Evolutionary conservation across 1,139 yeast species (phyloP), one percentile per base, ranked within the genome.

Genomic region (Kurtzmaniella quercitrusa): DNA sequence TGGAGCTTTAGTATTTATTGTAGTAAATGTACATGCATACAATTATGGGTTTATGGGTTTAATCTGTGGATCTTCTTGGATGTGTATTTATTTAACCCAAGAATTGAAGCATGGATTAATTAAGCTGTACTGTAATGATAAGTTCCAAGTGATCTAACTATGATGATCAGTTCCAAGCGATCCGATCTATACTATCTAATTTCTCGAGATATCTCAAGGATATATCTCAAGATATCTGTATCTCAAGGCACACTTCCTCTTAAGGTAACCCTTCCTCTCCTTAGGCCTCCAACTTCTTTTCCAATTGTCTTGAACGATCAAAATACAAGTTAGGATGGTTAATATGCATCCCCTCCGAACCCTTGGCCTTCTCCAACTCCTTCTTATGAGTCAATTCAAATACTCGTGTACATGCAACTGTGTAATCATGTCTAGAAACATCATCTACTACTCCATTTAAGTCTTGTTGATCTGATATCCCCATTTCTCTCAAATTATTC

Each of bases 241-340:
- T n/a, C n/a, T n/a, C n/a, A n/a, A n/a, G n/a, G n/a, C n/a, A n/a
- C n/a, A n/a, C n/a, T n/a, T n/a, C n/a, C n/a, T n/a, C n/a, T n/a
- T n/a, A n/a, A n/a, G n/a, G n/a, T n/a, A 11, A 27, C 33, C 15
- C 15, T 10, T 21, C 23, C 23, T 21, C 23, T 21, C 23, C 7
- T 37, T 38, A 38, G 21, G 34, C 34, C 17, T n/a, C 16, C 25
- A 16, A 31, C n/a, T 31, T 29, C 50, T 61, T 51, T 47, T 62
- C 69, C 55, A 76, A 56, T 48, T 76, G 74, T 48, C 83, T 67
- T 29, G 87, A 81, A 53, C 95, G 75, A 53, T 87, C 94, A 60
- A 85, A 93, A 62, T 90, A 93, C 50, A 85, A 74, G 59, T 90
- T 90, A 8, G 98, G 98, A 65, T 90, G 96, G 25, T 78, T 77